A percentile compares a stretch with the other conserved stretches of the same genome.
phyloP scores from a whole-genome alignment of 2,329 filamentous ascomycete genomes.

The Aureobasidium melanogenum region DNA sequence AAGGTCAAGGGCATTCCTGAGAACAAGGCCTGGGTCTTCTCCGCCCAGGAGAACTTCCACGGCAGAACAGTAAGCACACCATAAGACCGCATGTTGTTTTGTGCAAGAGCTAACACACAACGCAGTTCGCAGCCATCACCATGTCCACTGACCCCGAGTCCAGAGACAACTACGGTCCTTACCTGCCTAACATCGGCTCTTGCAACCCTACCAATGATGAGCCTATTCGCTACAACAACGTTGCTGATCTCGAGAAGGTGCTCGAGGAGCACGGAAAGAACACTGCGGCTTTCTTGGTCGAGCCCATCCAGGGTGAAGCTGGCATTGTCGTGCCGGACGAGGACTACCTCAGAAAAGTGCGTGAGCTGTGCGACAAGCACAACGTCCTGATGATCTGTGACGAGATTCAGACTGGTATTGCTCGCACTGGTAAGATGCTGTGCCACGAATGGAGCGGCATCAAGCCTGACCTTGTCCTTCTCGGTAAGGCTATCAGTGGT shows the following conservation, averaged over 20 bases:
- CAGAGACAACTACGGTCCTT: constrained; percentile 92
- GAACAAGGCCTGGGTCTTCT: constrained; percentile 76
- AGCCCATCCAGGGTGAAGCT: constrained; percentile 95
- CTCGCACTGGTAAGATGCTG: constrained; percentile 85
- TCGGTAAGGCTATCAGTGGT: constrained; percentile 95
- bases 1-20: constrained; percentile 86
- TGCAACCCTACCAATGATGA: constrained; percentile 65
- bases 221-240: constrained; percentile 77
- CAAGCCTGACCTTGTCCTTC: constrained; percentile 87
- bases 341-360: constrained; percentile 71
- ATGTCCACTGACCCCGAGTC: constrained; percentile 94
- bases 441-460: constrained; percentile 92
- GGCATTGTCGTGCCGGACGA: constrained; percentile 92
- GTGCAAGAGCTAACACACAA: background rate
- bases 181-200: constrained; percentile 80
- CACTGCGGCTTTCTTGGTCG: constrained; percentile 86
- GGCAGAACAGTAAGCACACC: constrained; percentile 67
- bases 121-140: constrained; percentile 83
- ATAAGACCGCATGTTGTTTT: background rate
- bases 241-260: constrained; percentile 67
- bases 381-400: constrained; percentile 95
- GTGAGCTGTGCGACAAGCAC: constrained; percentile 84
- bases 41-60: constrained; percentile 88
- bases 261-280: constrained; percentile 74
- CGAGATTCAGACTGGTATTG: constrained; percentile 97